A percentile compares a stretch with the other conserved stretches of the same genome.
Conservation (phyloP, 2,329 filamentous ascomycete species). For the Phymatotrichopsis omnivora region DNA sequence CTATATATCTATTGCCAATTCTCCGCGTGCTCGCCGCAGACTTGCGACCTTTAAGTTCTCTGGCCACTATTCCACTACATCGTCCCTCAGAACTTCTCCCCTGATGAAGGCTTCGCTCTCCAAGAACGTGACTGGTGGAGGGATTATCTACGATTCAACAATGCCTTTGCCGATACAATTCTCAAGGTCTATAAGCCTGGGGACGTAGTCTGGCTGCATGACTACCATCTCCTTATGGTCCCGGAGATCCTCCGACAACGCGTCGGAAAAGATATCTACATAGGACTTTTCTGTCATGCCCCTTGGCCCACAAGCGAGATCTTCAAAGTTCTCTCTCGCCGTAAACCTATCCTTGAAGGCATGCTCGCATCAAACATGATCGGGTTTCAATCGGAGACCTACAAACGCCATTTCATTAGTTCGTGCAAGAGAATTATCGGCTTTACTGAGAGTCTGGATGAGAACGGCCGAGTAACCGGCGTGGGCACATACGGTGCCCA, state of each 20-base stretch:
- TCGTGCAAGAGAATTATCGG: conserved; percentile 85
- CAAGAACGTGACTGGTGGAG: conserved; percentile 71
- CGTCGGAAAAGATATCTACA: conserved; percentile 70
- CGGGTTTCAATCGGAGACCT: conserved; percentile 91
- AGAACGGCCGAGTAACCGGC: conserved; percentile 39
- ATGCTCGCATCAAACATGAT: conserved; percentile 86
- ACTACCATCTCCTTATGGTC: conserved; percentile 85
- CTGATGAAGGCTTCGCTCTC: conserved; percentile 57
- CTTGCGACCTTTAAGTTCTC: conserved; percentile 47
- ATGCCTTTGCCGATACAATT: conserved; percentile 82
- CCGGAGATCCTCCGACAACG: conserved; percentile 81
- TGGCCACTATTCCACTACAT: conserved; percentile 96
- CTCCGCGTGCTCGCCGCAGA: conserved; percentile 8
- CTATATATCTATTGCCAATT: no score
- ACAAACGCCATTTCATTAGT: conserved; percentile 86
- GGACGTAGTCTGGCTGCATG: conserved; percentile 84
- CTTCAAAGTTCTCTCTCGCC: conserved; percentile 47
- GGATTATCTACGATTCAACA: conserved; percentile 88
- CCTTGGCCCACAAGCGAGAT: conserved; percentile 97
- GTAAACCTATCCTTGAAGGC: conserved; percentile 84
- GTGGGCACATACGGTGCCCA: conserved; percentile 83
- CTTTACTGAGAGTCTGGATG: conserved; percentile 46
- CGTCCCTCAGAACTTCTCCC: conserved; percentile 64
- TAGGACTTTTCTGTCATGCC: conserved; percentile 87
- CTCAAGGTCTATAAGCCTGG: conserved; percentile 82